A percentile compares a stretch with the other conserved stretches of the same genome.
Conservation (phyloP, 2,329 filamentous ascomycete genomes). For the Colletotrichum navitas region DNA sequence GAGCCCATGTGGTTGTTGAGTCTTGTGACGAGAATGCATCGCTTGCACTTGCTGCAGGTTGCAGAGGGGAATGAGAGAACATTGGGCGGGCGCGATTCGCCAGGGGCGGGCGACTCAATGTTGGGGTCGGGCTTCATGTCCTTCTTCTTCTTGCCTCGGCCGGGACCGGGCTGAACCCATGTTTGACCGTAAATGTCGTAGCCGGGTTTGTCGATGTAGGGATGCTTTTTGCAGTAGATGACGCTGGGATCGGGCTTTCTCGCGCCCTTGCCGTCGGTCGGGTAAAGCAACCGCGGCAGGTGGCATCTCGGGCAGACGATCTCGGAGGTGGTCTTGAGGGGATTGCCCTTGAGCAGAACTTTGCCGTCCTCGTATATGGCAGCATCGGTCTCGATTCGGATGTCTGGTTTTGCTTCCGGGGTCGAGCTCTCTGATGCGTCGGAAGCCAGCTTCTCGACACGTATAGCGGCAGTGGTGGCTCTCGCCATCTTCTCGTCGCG, state of each 20-base stretch:
- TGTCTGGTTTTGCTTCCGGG: constrained; percentile 66
- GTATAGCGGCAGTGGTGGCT: constrained; percentile 73
- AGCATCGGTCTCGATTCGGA: constrained; percentile 74
- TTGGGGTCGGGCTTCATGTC: constrained; percentile 72
- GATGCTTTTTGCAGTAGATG: constrained; percentile 83
- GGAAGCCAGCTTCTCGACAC: constrained; percentile 71
- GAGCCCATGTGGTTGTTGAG: constrained; percentile 78
- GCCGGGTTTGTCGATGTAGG: constrained; percentile 80
- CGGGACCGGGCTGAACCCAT: constrained; percentile 78
- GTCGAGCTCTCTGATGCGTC: constrained; percentile 67
- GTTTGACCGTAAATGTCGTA: constrained; percentile 88
- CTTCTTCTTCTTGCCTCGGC: constrained; percentile 84
- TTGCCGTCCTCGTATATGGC: constrained; percentile 78
- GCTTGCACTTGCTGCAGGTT: constrained; percentile 76
- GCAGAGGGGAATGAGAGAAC: constrained; percentile 74
- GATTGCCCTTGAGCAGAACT: constrained; percentile 78
- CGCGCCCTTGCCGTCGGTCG: constrained; percentile 77
- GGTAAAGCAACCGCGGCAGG: constrained; percentile 79
- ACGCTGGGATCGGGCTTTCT: constrained; percentile 74
- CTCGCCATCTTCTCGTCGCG: constrained; percentile 83
- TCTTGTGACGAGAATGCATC: constrained; percentile 73
- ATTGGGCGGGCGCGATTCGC: constrained; percentile 69
- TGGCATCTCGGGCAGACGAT: constrained; percentile 82
- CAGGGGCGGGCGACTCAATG: constrained; percentile 59
- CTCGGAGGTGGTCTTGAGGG: constrained; percentile 76